phyloP scores from a whole-genome alignment of 805 yeast genomes.

The Cyberlindnera maclurae region DNA sequence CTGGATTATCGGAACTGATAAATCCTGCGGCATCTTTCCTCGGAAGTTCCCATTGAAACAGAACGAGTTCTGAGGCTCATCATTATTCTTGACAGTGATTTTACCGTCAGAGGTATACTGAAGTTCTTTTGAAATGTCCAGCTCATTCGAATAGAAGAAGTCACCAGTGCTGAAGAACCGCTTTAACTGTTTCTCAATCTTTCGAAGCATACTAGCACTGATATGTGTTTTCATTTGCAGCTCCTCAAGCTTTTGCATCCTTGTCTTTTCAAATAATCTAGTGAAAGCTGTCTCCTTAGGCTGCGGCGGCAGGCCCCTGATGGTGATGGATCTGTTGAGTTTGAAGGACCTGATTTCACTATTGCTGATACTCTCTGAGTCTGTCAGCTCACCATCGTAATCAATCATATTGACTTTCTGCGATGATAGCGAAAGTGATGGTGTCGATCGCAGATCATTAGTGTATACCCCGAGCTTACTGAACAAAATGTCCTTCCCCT shows the following conservation, averaged over 20 bases:
- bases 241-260: conserved; percentile 1
- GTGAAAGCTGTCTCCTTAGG: conserved; percentile 5
- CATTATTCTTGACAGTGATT: conserved; percentile 4
- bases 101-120: conserved; percentile 7
- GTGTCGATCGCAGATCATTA: conserved; percentile 21
- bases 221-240: conserved; percentile 8
- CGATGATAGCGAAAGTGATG: conserved; percentile 18
- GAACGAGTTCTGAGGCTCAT: conserved; percentile 12
- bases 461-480: conserved; percentile 23
- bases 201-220: conserved; percentile 15
- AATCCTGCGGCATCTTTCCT: conserved; percentile 7
- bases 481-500: conserved; percentile 17
- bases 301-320: conserved; percentile 5
- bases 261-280: conserved; percentile 10
- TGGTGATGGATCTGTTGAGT: conserved; percentile 20
- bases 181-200: conserved; percentile 18
- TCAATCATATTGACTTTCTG: conserved; percentile 7
- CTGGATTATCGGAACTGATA: conserved; percentile 23
- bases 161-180: conserved; percentile 15
- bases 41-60: conserved; percentile 21
- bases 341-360: conserved; percentile 12
- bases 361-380: conserved; percentile 1
- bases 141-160: conserved; percentile 23
- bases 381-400: not conserved
- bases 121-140: conserved; percentile 24